Conservation (phyloP, 164 flowering plant genomes). For the Chimonanthus salicifolius region DNA sequence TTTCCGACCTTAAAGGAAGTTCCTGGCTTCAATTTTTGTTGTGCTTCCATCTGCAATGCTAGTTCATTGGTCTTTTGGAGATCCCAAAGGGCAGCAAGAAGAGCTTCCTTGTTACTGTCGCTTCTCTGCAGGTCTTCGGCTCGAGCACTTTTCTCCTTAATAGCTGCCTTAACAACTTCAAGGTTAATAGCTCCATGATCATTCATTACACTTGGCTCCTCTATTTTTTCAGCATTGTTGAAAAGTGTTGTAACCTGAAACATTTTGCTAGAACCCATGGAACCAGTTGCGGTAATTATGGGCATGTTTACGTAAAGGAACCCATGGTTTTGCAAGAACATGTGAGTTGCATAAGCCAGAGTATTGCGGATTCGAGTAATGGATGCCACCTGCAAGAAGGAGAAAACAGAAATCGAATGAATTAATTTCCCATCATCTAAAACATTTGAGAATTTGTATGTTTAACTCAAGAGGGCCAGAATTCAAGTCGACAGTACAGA, state of each 20-base stretch:
- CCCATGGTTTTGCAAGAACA: constrained; percentile 67
- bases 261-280: constrained; percentile 45
- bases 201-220: constrained; percentile 14
- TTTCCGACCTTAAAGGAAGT: constrained; percentile 17
- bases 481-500: neutral
- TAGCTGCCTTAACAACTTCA: constrained; percentile 50
- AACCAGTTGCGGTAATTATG: constrained; percentile 55
- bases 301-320: constrained; percentile 73
- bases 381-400: constrained; percentile 61
- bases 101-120: constrained; percentile 76
- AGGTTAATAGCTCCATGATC: constrained; percentile 33
- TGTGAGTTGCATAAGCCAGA: constrained; percentile 51
- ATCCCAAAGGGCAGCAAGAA: constrained; percentile 61
- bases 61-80: constrained; percentile 59
- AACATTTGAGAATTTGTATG: neutral
- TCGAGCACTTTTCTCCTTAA: constrained; percentile 48
- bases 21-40: constrained; percentile 27
- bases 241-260: constrained; percentile 55
- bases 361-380: constrained; percentile 61
- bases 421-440: neutral
- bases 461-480: neutral
- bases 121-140: constrained; percentile 73
- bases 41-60: constrained; percentile 56
- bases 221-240: constrained; percentile 20
- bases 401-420: neutral